Conservation (phyloP, 768 basidiomycete genomes). For the Coprinopsis cinerea region DNA sequence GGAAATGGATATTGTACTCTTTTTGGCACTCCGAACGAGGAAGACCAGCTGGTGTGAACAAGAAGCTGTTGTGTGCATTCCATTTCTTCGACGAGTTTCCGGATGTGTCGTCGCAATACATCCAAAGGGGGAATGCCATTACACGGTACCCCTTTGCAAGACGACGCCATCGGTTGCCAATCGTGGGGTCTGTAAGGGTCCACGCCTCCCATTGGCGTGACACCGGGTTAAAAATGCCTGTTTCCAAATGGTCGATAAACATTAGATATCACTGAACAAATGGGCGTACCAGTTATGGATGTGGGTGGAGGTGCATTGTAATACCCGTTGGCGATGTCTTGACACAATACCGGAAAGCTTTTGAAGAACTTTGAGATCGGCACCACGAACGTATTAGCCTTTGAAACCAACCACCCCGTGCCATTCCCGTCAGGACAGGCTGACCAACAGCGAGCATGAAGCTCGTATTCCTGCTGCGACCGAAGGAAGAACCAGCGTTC, state of each 20-base stretch:
- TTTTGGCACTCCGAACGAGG: conserved; percentile 21
- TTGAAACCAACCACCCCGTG: too few relatives aligned
- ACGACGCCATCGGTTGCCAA: conserved; percentile 1
- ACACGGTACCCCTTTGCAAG: conserved; percentile 25
- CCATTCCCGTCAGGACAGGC: too few relatives aligned
- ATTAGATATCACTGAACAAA: too few relatives aligned
- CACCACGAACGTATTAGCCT: too few relatives aligned
- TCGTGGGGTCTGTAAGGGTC: not conserved
- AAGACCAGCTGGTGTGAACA: conserved; percentile 32
- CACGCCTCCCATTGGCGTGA: not conserved
- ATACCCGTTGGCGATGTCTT: too few relatives aligned
- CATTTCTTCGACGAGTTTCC: conserved; percentile 43
- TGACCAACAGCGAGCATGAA: too few relatives aligned
- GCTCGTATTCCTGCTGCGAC: too few relatives aligned
- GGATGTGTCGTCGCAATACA: conserved; percentile 41
- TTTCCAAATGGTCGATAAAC: too few relatives aligned
- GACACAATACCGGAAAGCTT: too few relatives aligned
- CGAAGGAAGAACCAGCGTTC: not conserved
- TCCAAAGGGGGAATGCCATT: conserved; percentile 27
- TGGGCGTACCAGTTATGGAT: too few relatives aligned
- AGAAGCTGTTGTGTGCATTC: conserved; percentile 39
- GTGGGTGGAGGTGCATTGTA: too few relatives aligned
- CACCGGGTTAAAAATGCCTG: not conserved
- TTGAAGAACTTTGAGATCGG: too few relatives aligned
- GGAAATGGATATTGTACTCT: conserved; percentile 35